Evolutionary conservation across 129 eudicot genomes (phyloP).

Genomic region (Sambucus nigra): DNA sequence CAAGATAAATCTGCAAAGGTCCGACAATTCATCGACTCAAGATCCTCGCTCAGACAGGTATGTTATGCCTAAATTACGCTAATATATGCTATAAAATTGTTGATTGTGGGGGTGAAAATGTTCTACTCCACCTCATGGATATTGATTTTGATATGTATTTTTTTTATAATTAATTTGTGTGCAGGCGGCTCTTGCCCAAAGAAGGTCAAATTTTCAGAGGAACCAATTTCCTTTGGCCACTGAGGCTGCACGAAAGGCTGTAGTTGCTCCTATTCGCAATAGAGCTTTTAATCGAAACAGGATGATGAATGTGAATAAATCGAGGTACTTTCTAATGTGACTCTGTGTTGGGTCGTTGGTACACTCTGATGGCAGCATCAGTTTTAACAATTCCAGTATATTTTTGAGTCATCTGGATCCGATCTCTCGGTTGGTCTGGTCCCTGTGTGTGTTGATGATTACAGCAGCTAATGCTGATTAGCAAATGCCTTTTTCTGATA

Average conservation of each 20-base stretch:
- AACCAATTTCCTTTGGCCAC: slow-evolving; percentile 67
- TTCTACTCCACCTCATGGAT: background rate
- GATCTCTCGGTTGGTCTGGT: no score
- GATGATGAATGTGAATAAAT: slow-evolving; percentile 39
- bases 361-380: background rate
- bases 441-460: background rate
- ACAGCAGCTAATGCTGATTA: no score
- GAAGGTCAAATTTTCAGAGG: slow-evolving; percentile 67
- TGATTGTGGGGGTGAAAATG: background rate
- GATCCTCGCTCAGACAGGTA: slow-evolving; percentile 90
- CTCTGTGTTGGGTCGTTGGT: background rate
- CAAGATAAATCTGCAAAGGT: slow-evolving; percentile 51
- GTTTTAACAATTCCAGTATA: background rate
- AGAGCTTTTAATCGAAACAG: slow-evolving; percentile 40
- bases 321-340: slow-evolving; percentile 32
- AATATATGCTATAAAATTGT: background rate
- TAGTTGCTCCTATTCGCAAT: slow-evolving; percentile 50
- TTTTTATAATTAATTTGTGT: background rate
- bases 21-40: slow-evolving; percentile 58
- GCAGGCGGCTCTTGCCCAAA: slow-evolving; percentile 77
- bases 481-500: no score
- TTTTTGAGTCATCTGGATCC: no score
- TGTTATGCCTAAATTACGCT: background rate
- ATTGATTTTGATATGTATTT: background rate
- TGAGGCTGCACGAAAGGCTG: slow-evolving; percentile 86